Conservation (phyloP, 148 eudicot genomes). For the Rhododendron ferrugineum region DNA sequence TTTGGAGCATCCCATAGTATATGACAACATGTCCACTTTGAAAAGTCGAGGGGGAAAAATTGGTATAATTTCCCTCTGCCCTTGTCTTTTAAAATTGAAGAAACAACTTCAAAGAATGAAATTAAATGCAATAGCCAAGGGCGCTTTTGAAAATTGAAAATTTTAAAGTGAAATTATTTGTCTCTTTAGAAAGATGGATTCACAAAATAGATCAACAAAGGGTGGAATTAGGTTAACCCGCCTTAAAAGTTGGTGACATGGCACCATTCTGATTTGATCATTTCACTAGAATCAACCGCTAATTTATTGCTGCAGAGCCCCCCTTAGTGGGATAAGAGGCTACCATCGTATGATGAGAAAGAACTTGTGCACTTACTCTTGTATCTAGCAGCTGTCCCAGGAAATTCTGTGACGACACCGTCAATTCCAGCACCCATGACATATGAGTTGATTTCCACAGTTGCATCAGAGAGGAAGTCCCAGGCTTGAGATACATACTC, state of each 20-base stretch:
- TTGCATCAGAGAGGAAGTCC: constrained; percentile 83
- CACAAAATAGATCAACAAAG: neutral
- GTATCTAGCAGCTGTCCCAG: constrained; percentile 62
- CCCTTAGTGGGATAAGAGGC: neutral
- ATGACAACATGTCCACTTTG: neutral
- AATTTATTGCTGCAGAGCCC: neutral
- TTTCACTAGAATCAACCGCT: neutral
- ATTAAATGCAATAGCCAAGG: neutral
- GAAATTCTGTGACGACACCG: constrained; percentile 78
- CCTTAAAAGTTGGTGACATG: neutral
- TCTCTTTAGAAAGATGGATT: neutral
- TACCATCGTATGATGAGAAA: neutral
- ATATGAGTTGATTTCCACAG: constrained; percentile 52
- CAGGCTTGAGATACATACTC: constrained; percentile 67
- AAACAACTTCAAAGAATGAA: neutral
- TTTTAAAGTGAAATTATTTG: neutral
- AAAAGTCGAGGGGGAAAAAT: neutral
- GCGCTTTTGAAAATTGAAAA: neutral
- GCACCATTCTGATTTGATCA: neutral
- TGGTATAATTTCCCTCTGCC: neutral
- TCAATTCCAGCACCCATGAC: constrained; percentile 37
- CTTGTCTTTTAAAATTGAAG: neutral
- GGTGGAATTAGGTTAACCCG: neutral
- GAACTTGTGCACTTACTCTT: constrained; percentile 52
- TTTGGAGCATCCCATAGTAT: neutral